A percentile compares a stretch with the other conserved stretches of the same genome.
These are phyloP conservation scores for Cutaneotrichosporon sp. DNA, from an alignment of 1,284 basidiomycete species.

Conservation along the genomic window DNA sequence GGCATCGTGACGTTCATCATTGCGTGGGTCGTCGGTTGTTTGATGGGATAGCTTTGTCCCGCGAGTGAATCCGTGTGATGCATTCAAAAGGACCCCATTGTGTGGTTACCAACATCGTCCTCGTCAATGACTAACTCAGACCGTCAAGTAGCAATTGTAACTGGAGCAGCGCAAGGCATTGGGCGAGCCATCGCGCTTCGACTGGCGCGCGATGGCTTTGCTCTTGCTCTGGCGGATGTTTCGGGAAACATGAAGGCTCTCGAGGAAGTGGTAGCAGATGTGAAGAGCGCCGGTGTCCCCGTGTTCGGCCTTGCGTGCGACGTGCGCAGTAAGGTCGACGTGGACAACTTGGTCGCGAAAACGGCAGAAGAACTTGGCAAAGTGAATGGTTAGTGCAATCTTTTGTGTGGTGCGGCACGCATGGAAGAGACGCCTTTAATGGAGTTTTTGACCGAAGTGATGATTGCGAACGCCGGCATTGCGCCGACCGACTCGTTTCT, in stretches of 20 bases:
- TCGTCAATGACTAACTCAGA: too few species aligned
- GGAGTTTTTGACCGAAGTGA: constrained; percentile 12
- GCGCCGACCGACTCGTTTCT: constrained; percentile 38
- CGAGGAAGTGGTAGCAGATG: constrained; percentile 32
- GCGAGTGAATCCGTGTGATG: too few species aligned
- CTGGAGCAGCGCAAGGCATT: constrained; percentile 51
- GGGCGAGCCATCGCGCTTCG: constrained; percentile 50
- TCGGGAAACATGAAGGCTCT: constrained; percentile 12
- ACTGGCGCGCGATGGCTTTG: constrained; percentile 50
- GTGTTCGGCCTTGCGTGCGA: constrained; percentile 33
- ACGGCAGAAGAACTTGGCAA: constrained; percentile 37
- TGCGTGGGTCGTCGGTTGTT: too few species aligned
- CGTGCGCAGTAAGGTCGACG: constrained; percentile 34
- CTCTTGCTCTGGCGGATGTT: constrained; percentile 47
- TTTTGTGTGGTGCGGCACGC: too few species aligned
- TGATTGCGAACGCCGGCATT: constrained; percentile 52
- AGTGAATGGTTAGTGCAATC: constrained; percentile 28
- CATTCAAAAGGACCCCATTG: too few species aligned
- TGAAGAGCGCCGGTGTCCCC: constrained; percentile 21
- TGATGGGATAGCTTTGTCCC: too few species aligned
- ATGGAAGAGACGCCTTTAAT: not conserved
- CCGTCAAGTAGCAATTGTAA: constrained; percentile 44
- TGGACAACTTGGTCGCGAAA: constrained; percentile 34
- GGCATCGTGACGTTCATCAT: too few species aligned
- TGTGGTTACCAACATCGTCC: too few species aligned